phyloP scores from a whole-genome alignment of 768 basidiomycete genomes.

The Leccinum uliginosum region DNA sequence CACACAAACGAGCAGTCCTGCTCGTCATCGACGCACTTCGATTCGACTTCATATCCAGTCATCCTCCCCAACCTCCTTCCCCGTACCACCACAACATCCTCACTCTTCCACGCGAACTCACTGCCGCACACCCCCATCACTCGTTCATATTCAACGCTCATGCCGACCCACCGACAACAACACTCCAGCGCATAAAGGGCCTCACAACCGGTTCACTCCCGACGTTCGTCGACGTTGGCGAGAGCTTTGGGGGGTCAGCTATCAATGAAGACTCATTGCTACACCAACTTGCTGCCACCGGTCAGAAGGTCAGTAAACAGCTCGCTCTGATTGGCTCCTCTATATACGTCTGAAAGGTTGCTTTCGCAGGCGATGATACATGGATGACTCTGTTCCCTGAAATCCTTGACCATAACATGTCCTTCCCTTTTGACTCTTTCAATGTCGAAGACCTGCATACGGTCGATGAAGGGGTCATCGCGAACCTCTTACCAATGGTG shows the following conservation, averaged over 20 bases:
- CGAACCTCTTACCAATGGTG: conserved; percentile 79
- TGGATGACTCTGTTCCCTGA: conserved; percentile 89
- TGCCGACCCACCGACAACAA: conserved; percentile 93
- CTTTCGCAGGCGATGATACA: conserved; percentile 96
- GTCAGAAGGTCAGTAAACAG: conserved; percentile 48
- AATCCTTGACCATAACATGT: conserved; percentile 65
- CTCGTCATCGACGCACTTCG: conserved; percentile 91
- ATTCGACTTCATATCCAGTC: conserved; percentile 84
- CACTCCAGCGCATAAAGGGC: conserved; percentile 91
- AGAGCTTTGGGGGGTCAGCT: conserved; percentile 84
- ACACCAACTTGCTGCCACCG: conserved; percentile 58
- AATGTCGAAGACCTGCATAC: conserved; percentile 98
- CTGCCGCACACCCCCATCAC: conserved; percentile 54
- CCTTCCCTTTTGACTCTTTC: conserved; percentile 91
- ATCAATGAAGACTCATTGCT: conserved; percentile 88
- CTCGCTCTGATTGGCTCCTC: background rate
- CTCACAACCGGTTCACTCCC: conserved; percentile 93
- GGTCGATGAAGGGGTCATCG: conserved; percentile 87
- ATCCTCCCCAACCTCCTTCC: conserved; percentile 53
- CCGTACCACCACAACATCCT: conserved; percentile 79
- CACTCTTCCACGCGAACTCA: conserved; percentile 72
- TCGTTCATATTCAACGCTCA: conserved; percentile 88
- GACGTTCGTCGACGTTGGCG: conserved; percentile 92
- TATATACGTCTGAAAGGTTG: conserved; percentile 44
- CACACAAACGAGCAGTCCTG: conserved; percentile 76